These are phyloP conservation scores for Ophiostoma populinum DNA, from an alignment of 2,329 filamentous ascomycete genomes.

Conservation along the genomic window DNA sequence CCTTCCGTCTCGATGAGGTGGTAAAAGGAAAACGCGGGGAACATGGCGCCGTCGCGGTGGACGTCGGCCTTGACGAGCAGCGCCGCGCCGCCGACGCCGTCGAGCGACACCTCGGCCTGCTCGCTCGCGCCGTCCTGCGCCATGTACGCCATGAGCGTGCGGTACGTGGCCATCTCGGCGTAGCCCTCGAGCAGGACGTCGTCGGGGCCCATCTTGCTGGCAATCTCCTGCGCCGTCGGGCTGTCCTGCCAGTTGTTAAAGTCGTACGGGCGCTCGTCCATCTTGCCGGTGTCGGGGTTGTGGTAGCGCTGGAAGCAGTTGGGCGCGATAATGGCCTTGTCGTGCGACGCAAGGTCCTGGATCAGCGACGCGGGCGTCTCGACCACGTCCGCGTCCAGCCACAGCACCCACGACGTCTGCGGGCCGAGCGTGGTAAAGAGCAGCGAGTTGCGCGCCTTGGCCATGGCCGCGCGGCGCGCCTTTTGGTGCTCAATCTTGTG, in stretches of 20 bases:
- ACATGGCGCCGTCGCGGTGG: constrained; percentile 95
- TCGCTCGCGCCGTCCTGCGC: constrained; percentile 37
- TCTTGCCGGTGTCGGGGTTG: constrained; percentile 49
- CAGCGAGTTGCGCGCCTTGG: constrained; percentile 80
- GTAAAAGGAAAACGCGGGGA: constrained; percentile 90
- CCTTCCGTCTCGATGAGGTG: constrained; percentile 96
- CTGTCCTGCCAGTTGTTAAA: constrained; percentile 98
- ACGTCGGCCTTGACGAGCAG: constrained; percentile 92
- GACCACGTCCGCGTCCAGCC: constrained; percentile 84
- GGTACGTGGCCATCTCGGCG: constrained; percentile 78
- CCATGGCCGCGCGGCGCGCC: constrained; percentile 71
- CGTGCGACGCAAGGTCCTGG: constrained; percentile 73
- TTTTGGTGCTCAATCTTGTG: constrained; percentile 91
- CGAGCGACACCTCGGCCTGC: constrained; percentile 53
- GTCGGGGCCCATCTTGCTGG: constrained; percentile 65
- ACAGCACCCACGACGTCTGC: constrained; percentile 86
- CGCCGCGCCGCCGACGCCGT: constrained; percentile 87
- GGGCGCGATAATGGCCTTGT: constrained; percentile 82
- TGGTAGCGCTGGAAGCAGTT: constrained; percentile 88
- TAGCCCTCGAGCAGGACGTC: constrained; percentile 93
- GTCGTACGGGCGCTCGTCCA: constrained; percentile 74
- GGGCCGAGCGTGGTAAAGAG: constrained; percentile 90
- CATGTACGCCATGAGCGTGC: constrained; percentile 81
- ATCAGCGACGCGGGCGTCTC: constrained; percentile 75
- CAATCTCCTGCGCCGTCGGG: constrained; percentile 58